Conservation (phyloP, 352 stramenopile species). For the Phytophthora capsici region DNA sequence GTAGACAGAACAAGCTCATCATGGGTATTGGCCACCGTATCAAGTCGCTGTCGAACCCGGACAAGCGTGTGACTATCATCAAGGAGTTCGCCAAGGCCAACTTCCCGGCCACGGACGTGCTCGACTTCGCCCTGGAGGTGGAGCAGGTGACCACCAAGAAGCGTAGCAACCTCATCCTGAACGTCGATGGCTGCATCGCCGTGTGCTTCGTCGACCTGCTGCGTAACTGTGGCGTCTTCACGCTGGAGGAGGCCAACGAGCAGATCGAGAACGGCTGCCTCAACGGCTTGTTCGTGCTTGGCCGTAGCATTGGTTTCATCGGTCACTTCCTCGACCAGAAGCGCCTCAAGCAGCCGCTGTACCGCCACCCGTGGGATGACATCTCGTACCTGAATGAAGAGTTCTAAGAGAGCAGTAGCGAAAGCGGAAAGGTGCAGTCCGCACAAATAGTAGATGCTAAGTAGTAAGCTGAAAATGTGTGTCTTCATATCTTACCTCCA, state of each 20-base stretch:
- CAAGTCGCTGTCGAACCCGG: constrained; percentile 95
- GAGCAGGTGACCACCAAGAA: constrained; percentile 98
- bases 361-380: constrained; percentile 97
- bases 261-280: constrained; percentile 96
- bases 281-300: constrained; percentile 94
- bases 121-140: constrained; percentile 96
- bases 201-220: constrained; percentile 98
- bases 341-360: constrained; percentile 97
- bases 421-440: constrained; percentile 23
- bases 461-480: constrained; percentile 42
- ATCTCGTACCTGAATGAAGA: constrained; percentile 95
- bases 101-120: constrained; percentile 94
- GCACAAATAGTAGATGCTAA: constrained; percentile 41
- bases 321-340: constrained; percentile 98
- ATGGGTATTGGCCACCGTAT: constrained; percentile 98
- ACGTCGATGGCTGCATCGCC: constrained; percentile 97
- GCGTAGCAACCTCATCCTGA: constrained; percentile 97
- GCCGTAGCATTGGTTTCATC: constrained; percentile 91
- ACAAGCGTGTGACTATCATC: constrained; percentile 97
- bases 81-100: constrained; percentile 95
- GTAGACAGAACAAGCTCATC: constrained; percentile 95
- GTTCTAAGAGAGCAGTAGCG: constrained; percentile 47
- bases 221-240: constrained; percentile 91
- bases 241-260: constrained; percentile 92
- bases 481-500: constrained; percentile 25